phyloP scores from a whole-genome alignment of 1,139 yeast species.

The Scheffersomyces illinoinensis region DNA sequence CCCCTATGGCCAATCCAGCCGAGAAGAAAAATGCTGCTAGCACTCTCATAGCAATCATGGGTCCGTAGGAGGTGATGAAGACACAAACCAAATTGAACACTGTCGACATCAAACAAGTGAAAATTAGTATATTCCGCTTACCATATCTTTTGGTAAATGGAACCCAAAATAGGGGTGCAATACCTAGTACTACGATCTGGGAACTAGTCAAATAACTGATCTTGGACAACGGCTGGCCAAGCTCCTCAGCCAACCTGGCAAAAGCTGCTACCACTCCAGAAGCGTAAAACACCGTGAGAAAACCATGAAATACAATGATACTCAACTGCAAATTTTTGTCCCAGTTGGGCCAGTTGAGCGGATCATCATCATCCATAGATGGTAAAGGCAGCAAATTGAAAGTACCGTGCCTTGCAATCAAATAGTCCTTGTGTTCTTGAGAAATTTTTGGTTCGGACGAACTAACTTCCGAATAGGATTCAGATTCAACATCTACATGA shows the following conservation, averaged over 20 bases:
- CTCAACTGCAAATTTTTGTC: slow-evolving; percentile 14
- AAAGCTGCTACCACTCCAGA: slow-evolving; percentile 21
- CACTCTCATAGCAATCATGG: slow-evolving; percentile 17
- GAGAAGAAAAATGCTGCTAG: slow-evolving; percentile 19
- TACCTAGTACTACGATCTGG: slow-evolving; percentile 19
- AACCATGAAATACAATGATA: slow-evolving; percentile 20
- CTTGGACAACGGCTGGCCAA: slow-evolving; percentile 12
- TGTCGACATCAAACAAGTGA: slow-evolving; percentile 15
- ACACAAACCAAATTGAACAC: slow-evolving; percentile 19
- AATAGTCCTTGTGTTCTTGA: slow-evolving; percentile 10
- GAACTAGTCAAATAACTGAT: slow-evolving; percentile 16
- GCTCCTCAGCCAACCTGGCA: slow-evolving; percentile 12
- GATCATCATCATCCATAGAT: slow-evolving; percentile 17
- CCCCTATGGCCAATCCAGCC: slow-evolving; percentile 21
- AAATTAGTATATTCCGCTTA: slow-evolving; percentile 13
- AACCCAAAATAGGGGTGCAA: slow-evolving; percentile 20
- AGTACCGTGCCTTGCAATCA: slow-evolving; percentile 18
- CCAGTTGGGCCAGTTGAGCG: slow-evolving; percentile 17
- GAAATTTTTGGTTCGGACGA: not conserved
- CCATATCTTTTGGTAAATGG: slow-evolving; percentile 22
- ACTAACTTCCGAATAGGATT: not conserved
- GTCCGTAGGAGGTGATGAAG: slow-evolving; percentile 13
- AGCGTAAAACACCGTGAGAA: slow-evolving; percentile 21
- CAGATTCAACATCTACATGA: not conserved
- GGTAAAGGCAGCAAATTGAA: slow-evolving; percentile 18